Evolutionary conservation across 345 rosid species (phyloP).

Genomic region (Eucalyptus curtisii): DNA sequence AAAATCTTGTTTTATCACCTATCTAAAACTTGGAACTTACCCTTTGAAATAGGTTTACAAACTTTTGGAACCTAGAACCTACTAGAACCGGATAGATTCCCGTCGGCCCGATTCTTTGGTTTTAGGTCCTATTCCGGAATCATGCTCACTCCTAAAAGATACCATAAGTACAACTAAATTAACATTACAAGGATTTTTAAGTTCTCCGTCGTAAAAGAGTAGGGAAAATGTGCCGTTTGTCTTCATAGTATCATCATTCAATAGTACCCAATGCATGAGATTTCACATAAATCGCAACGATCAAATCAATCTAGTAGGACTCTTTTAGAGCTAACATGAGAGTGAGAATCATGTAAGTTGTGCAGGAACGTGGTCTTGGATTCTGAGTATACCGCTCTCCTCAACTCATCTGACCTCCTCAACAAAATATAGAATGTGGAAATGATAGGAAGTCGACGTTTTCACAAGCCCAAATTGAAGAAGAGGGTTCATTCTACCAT

Average conservation of each 20-base stretch:
- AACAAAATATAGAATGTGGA: neutral
- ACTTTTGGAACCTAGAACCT: neutral
- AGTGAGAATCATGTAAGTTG: neutral
- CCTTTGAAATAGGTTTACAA: too few species aligned
- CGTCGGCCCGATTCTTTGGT: accelerated
- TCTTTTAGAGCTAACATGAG: neutral
- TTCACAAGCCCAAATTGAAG: neutral
- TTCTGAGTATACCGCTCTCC: neutral
- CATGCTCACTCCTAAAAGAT: neutral
- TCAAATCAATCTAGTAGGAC: neutral
- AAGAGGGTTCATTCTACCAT: neutral
- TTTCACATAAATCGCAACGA: neutral
- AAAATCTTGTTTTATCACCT: too few species aligned
- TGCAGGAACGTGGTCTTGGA: neutral
- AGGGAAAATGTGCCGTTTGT: neutral
- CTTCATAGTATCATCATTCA: neutral
- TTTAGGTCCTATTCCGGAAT: accelerated
- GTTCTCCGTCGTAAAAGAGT: neutral
- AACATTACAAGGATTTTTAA: neutral
- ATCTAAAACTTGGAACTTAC: neutral
- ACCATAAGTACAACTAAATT: neutral
- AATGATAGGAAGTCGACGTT: neutral
- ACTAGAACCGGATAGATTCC: neutral
- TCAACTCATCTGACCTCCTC: neutral
- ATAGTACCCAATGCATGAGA: neutral